Conservation (phyloP, 176 grass and related monocot genomes). For the Lolium rigidum region DNA sequence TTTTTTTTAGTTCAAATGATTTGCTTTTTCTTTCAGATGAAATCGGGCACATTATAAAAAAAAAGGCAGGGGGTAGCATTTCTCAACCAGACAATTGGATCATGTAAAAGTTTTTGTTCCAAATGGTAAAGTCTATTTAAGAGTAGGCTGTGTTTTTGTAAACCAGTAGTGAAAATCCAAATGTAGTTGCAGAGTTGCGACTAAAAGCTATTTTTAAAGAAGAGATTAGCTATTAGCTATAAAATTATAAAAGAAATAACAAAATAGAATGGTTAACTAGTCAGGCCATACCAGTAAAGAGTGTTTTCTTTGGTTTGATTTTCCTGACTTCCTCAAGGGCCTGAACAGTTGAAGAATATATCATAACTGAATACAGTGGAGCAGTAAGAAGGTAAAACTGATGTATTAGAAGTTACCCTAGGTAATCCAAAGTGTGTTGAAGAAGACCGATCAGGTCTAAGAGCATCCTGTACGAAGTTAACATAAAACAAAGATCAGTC, state of each 20-base stretch:
- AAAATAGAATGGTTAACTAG: conserved; percentile 29
- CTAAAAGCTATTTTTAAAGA: conserved; percentile 16
- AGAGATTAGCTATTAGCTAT: not conserved
- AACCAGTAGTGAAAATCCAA: conserved; percentile 7
- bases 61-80: not conserved
- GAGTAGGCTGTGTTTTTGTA: not conserved
- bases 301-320: conserved; percentile 89
- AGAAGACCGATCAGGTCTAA: conserved; percentile 96
- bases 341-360: conserved; percentile 54
- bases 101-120: not conserved
- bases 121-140: conserved; percentile 33
- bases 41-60: not conserved
- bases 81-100: conserved; percentile 4
- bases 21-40: conserved; percentile 6
- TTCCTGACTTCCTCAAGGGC: conserved; percentile 89
- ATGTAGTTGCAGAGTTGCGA: conserved; percentile 18
- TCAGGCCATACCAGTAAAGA: conserved; percentile 81
- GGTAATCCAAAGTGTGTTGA: conserved; percentile 91
- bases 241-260: not conserved
- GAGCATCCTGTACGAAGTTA: conserved; percentile 67
- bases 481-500: conserved; percentile 27
- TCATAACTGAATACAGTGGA: conserved; percentile 28
- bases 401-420: conserved; percentile 57
- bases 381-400: conserved; percentile 21
- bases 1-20: conserved; percentile 24